Evolutionary conservation across 2,329 filamentous ascomycete genomes (phyloP).

Genomic region (Colletotrichum melonis): DNA sequence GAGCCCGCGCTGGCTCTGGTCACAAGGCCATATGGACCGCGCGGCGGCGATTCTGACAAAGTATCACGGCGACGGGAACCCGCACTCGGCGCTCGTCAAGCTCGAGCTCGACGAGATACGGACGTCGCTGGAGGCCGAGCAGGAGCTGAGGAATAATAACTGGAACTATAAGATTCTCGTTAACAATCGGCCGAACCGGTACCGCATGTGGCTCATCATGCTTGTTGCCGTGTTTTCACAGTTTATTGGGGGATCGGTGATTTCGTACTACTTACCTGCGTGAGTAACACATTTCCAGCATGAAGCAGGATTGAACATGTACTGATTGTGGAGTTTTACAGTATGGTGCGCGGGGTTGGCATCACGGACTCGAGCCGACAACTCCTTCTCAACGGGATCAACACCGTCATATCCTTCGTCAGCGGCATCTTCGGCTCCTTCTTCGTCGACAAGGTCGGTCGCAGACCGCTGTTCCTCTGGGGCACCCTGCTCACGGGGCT

Average conservation of each 20-base stretch:
- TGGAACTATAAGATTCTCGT: slow-evolving; percentile 58
- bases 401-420: slow-evolving; percentile 54
- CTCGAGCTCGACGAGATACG: slow-evolving; percentile 59
- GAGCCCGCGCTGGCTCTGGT: slow-evolving; percentile 55
- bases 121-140: slow-evolving; percentile 56
- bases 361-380: slow-evolving; percentile 51
- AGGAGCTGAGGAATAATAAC: slow-evolving; percentile 46
- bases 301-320: slow-evolving; percentile 36
- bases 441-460: slow-evolving; percentile 57
- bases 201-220: slow-evolving; percentile 58
- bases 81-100: slow-evolving; percentile 43
- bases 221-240: slow-evolving; percentile 61
- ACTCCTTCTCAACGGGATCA: slow-evolving; percentile 51
- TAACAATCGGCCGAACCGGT: slow-evolving; percentile 58
- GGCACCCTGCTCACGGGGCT: slow-evolving; percentile 49
- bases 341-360: slow-evolving; percentile 56
- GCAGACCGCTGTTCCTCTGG: slow-evolving; percentile 58
- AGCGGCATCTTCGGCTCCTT: slow-evolving; percentile 52
- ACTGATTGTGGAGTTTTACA: background rate
- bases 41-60: slow-evolving; percentile 47
- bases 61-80: slow-evolving; percentile 57
- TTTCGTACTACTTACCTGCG: slow-evolving; percentile 56
- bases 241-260: slow-evolving; percentile 60
- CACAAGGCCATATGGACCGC: slow-evolving; percentile 44
- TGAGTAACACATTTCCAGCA: slow-evolving; percentile 54